Base-by-base conservation (phyloP, 371 early-diverging fungal genomes). In the Mortierella sp. region DNA sequence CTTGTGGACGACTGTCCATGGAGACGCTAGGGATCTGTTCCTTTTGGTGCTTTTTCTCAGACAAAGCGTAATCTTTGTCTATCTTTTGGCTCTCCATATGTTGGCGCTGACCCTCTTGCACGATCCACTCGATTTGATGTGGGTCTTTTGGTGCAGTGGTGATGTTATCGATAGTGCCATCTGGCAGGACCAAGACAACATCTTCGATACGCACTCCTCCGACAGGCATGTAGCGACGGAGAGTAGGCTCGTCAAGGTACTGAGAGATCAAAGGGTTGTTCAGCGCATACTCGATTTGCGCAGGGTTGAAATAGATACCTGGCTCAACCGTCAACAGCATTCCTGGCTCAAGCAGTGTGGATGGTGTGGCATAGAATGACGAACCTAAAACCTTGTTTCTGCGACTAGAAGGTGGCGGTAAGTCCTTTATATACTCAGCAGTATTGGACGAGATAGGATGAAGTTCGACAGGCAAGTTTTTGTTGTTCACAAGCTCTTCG, bases 151-250 rank as follows among this genome's bases (percentile, higher is more conserved):
- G 92, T 7, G 86, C 92, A n/a, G 87, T 87, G 24, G 95, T 95
- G 69, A 95, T 85, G 78, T 95, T 95, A 32, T 88, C 83, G 13
- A 74, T 69, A 66, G 83, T 67, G 19, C 93, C 94, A 48, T 90
- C 86, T 13, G 92, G 92, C 38, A 57, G 28, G 11, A 95, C 88
- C 38, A 94, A 83, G 33, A 97, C 92, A 64, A 94, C 93, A 69
- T 96, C 97, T 78, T 97, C 97, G 61, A 97, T 96, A 72, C 97
- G 91, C 47, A 97, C 96, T 70, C 97, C 97, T 55, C 97, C 97
- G 11, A 96, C 95, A 21, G 86, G 61, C 77, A 88, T 88, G 86
- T 93, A 96, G 50, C 88, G 86, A 67, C 87, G 83, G 28, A 97
- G 81, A 4, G 83, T 84, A 2, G 88, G 90, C 65, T 89, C 84